Percentiles rank a stretch among this genome's conserved stretches.
These are phyloP conservation scores for Fragaria vesca DNA, from an alignment of 306 rosid genomes.

Conservation along the genomic window DNA sequence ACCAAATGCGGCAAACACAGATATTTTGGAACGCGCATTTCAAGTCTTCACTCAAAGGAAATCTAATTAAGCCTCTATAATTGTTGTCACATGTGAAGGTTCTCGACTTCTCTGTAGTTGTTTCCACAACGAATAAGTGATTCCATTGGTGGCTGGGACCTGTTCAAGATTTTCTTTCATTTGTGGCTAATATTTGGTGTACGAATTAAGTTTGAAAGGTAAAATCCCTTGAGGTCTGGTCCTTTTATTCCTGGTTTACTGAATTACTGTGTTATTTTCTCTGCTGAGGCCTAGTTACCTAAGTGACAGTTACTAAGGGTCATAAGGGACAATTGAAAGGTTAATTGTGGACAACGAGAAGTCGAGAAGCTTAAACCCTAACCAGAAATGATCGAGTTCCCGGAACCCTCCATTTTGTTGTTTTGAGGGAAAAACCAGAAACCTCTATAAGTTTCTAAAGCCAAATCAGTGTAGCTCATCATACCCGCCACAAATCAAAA, in stretches of 20 bases:
- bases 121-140: not conserved
- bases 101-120: not conserved
- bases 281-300: no score
- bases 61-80: not conserved
- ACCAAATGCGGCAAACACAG: not conserved
- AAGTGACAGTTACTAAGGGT: no score
- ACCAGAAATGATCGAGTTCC: conserved; percentile 30
- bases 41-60: not conserved
- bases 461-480: not conserved
- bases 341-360: conserved; percentile 18
- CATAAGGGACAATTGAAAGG: no score
- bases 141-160: not conserved
- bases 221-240: not conserved
- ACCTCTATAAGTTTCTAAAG: conserved; percentile 31
- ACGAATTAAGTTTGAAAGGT: not conserved
- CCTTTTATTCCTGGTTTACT: not conserved
- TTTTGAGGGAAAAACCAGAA: conserved; percentile 19
- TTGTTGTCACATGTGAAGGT: not conserved
- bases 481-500: conserved; percentile 23
- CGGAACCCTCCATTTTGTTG: conserved; percentile 42
- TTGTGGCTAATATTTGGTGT: not conserved
- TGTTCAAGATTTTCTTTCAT: not conserved
- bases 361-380: conserved; percentile 24
- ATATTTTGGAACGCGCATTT: not conserved
- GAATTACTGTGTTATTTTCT: no score